Percentiles rank a stretch among this genome's conserved stretches.
phyloP scores from a whole-genome alignment of 352 stramenopile species.

The Phytophthora idaei region DNA sequence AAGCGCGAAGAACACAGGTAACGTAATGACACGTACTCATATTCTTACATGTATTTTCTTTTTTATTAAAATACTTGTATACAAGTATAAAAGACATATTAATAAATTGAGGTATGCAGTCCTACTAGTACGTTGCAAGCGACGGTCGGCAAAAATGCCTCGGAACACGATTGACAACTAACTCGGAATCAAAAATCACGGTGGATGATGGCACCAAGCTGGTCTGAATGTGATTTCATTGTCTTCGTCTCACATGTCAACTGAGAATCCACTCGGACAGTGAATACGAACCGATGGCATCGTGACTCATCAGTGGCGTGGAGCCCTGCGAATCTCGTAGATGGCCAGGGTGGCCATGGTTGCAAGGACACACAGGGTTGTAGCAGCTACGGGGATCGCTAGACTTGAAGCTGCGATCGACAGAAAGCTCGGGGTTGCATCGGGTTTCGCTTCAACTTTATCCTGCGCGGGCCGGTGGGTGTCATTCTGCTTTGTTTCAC shows the following conservation, averaged over 20 bases:
- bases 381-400: slow-evolving; percentile 33
- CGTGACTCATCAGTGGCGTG: slow-evolving; percentile 26
- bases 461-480: neutral
- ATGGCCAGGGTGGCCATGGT: slow-evolving; percentile 37
- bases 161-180: too few species aligned
- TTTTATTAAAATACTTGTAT: too few species aligned
- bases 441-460: slow-evolving; percentile 14
- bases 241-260: neutral
- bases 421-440: slow-evolving; percentile 9
- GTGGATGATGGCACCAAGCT: neutral
- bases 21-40: too few species aligned
- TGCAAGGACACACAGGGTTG: slow-evolving; percentile 39
- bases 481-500: slow-evolving; percentile 10
- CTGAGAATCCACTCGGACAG: slow-evolving; percentile 14
- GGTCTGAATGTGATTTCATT: neutral
- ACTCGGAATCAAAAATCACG: neutral
- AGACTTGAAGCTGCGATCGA: slow-evolving; percentile 26
- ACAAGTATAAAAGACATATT: too few species aligned
- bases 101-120: too few species aligned
- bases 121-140: too few species aligned
- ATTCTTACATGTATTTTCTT: too few species aligned
- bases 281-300: neutral
- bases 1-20: too few species aligned
- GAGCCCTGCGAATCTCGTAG: slow-evolving; percentile 29
- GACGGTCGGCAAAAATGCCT: too few species aligned